These are phyloP conservation scores for Penicillium hordei DNA, from an alignment of 2,329 filamentous ascomycete genomes.

Conservation along the genomic window DNA sequence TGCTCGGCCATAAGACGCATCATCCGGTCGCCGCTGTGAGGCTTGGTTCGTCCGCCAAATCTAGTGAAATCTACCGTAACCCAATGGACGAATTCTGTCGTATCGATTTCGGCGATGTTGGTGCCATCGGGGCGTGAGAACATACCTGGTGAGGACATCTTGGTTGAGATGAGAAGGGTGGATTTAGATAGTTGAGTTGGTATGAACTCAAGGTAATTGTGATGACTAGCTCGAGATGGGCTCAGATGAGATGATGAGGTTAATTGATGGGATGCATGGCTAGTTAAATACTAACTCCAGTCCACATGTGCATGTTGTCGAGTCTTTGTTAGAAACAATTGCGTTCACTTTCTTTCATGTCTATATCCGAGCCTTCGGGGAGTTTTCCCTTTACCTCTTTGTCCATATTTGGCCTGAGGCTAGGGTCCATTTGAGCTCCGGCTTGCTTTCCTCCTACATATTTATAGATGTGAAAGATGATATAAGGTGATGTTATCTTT, in stretches of 20 bases:
- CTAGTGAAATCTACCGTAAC: slow-evolving; percentile 1
- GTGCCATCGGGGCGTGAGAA: neutral
- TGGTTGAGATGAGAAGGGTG: neutral
- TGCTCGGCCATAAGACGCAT: slow-evolving; percentile 8
- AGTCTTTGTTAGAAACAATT: slow-evolving; percentile 1
- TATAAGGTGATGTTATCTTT: neutral
- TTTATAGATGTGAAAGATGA: neutral
- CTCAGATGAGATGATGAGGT: neutral
- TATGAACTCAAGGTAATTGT: neutral
- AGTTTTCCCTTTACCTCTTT: neutral
- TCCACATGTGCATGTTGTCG: neutral
- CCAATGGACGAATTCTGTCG: neutral
- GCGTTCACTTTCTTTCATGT: neutral
- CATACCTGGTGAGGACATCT: slow-evolving; percentile 2
- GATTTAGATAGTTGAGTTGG: neutral
- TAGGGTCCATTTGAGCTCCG: neutral
- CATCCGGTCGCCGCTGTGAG: neutral
- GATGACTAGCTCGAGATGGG: neutral
- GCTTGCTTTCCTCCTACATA: neutral
- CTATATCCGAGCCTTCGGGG: neutral
- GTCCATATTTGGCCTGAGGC: neutral
- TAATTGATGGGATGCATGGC: neutral
- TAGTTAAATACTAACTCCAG: neutral
- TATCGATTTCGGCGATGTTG: neutral
- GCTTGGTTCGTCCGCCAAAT: neutral